Evolutionary conservation across 2,329 filamentous ascomycete genomes (phyloP), one percentile per base, ranked within the genome.

Genomic region (Aspergillus fijiensis): DNA sequence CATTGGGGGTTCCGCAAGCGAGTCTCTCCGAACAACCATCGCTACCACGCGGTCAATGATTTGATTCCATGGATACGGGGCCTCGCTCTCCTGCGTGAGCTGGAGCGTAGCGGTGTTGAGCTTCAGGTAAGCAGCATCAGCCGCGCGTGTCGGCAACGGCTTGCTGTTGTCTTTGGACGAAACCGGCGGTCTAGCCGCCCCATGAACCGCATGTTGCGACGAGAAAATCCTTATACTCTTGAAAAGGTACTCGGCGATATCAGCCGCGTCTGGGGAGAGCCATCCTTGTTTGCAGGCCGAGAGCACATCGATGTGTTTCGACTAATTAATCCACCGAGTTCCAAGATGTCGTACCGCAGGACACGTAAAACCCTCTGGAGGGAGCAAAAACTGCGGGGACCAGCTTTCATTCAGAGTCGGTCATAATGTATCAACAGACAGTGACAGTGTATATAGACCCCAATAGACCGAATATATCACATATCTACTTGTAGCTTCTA

Each of bases 1-100:
- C 70, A 76, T 50, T 84, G 82, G 81, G 80, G 81, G 2, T 84
- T 84, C 66, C 74, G 60, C 49, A 63, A 69, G 47, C 67, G 68
- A 14, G 67, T 75, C 31, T 66, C 68, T 16, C 54, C 62, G 16
- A 61, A 70, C 7, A 60, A 54, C 11, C 61, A 63, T 49, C 60
- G 50, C n/a, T 66, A 65, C 33, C 66, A 67, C 49, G 51, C 63
- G 3, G 62, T 69, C 27, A 66, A 58, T 11, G 65, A 60, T n/a
- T 67, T 77, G 5, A 67, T 77, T 21, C 71, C 71, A 9, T 80
- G 75, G 74, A 68, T 73, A 4, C 74, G 78, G 16, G 78, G 78
- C 2, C 60, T 79, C 10, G 48, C 72, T 2, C 71, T 80, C 35
- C 70, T 80, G 14, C 73, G 73, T 19, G 70, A 77, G 33, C 63